Base-by-base conservation (phyloP, 2,329 filamentous ascomycete genomes). In the Colletotrichum nymphaeae region DNA sequence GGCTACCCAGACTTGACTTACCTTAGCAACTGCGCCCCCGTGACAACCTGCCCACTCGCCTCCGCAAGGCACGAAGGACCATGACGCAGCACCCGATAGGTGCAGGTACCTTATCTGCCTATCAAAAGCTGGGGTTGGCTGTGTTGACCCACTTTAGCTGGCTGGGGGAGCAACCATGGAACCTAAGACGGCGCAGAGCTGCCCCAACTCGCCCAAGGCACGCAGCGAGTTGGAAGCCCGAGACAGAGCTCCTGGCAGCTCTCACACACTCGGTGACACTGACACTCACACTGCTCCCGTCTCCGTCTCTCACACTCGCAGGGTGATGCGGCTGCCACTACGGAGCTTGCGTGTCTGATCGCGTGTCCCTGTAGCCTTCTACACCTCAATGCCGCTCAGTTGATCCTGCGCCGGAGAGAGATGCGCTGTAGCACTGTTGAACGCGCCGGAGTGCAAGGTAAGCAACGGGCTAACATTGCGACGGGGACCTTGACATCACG, bases 301-400 rank as follows among this genome's bases (percentile, higher is more conserved):
- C 42, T 49, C 42, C 42, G 19, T 49, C 42, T 49, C 42, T 49
- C 42, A 49, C 42, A 49, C 32, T 56, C 32, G 14, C 58, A 56
- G 49, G 37, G 52, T 60, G 52, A 52, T 66, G 71, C 70, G 56
- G 71, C 71, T 71, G 32, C 71, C 71, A 60, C 46, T 24, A 71
- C 56, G 60, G 67, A 71, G 71, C 71, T 73, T 71, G 71, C 71
- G 71, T 71, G 67, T 73, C 71, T 71, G 71, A 73, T 73, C 71
- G 71, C 71, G 71, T 73, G 71, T 73, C 71, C 71, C 71, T 65
- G 67, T 60, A 70, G 66, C 32, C 67, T 60, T 63, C 30, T 30
- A 24, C 37, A 46, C n/a, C 24, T 53, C 46, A 26, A 46, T 14
- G 58, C 57, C 58, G 30, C 63, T 26, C 42, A 49, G 19, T 49